Percentiles rank a stretch among this genome's conserved stretches.
Conservation (phyloP, 108 stramenopile species). For the Discostella pseudostelligera region DNA sequence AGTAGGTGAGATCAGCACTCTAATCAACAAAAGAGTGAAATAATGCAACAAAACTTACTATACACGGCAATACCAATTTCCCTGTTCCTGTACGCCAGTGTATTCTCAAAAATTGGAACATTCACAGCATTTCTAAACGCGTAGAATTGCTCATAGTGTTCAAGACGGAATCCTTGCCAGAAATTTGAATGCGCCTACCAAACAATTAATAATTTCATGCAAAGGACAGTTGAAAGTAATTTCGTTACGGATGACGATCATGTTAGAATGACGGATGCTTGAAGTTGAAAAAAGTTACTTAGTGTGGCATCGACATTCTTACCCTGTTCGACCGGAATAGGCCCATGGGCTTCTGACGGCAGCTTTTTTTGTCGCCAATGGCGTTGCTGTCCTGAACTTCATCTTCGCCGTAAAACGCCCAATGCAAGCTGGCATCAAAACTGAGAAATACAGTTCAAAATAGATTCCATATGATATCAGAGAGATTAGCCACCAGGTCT, state of each 20-base stretch:
- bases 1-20: neutral
- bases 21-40: neutral
- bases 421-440: conserved; percentile 1
- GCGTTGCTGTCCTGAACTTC: neutral
- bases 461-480: neutral
- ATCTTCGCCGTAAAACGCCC: conserved; percentile 10
- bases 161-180: conserved; percentile 29
- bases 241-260: neutral
- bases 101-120: conserved; percentile 33
- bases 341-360: conserved; percentile 24
- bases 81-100: conserved; percentile 31
- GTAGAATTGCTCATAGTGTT: conserved; percentile 36
- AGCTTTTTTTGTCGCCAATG: neutral
- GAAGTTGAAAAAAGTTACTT: neutral
- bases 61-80: conserved; percentile 30
- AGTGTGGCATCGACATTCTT: neutral
- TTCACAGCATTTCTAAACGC: conserved; percentile 22
- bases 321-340: conserved; percentile 36
- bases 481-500: neutral
- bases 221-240: no score
- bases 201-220: neutral
- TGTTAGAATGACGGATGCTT: neutral
- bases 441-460: neutral
- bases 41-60: conserved; percentile 8
- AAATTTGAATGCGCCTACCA: conserved; percentile 29